A percentile compares a stretch with the other conserved stretches of the same genome.
phyloP scores from a whole-genome alignment of 2,329 filamentous ascomycete genomes.

The Geosmithia putterillii region DNA sequence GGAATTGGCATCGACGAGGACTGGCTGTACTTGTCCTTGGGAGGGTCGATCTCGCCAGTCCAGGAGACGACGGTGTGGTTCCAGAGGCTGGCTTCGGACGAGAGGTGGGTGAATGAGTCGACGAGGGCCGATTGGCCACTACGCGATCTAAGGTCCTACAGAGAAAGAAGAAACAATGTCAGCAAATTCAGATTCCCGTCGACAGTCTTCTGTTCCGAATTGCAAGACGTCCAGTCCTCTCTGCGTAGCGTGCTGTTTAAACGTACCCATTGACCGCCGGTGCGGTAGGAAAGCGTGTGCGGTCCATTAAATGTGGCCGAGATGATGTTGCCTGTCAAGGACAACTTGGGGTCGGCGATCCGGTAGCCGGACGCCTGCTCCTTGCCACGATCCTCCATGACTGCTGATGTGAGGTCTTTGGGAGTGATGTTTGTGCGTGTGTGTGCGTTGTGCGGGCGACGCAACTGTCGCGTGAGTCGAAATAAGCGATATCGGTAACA shows the following conservation, averaged over 20 bases:
- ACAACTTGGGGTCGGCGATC: conserved; percentile 41
- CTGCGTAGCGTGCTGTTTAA: background rate
- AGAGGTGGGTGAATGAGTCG: conserved; percentile 79
- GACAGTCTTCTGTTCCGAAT: background rate
- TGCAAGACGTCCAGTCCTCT: background rate
- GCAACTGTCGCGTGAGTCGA: background rate
- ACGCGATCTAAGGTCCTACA: conserved; percentile 60
- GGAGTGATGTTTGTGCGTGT: background rate
- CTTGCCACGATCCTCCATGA: conserved; percentile 23
- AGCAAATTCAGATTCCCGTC: background rate
- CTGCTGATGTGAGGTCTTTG: conserved; percentile 7
- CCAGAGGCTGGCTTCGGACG: conserved; percentile 75
- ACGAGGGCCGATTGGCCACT: conserved; percentile 86
- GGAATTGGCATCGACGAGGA: conserved; percentile 16
- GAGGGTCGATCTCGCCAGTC: conserved; percentile 72
- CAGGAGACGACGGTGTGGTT: conserved; percentile 88
- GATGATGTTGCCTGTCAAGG: conserved; percentile 52
- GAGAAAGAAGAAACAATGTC: background rate
- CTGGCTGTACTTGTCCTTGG: conserved; percentile 27
- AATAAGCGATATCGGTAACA: background rate
- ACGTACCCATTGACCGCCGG: conserved; percentile 49
- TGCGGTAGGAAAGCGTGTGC: conserved; percentile 44
- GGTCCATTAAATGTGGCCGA: conserved; percentile 54
- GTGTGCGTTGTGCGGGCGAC: background rate
- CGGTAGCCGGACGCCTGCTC: conserved; percentile 44